Percentiles rank a stretch among this genome's conserved stretches.
These are phyloP conservation scores for Mucor racemosus DNA, from an alignment of 371 early-diverging fungal species.

Conservation along the genomic window DNA sequence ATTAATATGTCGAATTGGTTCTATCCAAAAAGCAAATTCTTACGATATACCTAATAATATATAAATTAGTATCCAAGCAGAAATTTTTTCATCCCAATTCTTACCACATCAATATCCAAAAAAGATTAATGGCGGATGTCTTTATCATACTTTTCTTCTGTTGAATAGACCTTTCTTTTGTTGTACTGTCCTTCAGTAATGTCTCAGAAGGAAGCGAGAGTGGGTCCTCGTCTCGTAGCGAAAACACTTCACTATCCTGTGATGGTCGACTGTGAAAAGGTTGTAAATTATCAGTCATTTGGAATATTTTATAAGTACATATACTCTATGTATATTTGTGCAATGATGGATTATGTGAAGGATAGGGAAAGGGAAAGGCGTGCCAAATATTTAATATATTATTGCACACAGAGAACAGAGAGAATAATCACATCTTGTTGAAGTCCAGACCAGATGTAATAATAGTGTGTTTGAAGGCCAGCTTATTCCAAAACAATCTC, in stretches of 20 bases:
- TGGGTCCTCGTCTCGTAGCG: constrained; percentile 34
- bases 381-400: no score
- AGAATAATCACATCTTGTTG: no score
- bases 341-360: not conserved
- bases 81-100: not conserved
- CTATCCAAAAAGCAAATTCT: not conserved
- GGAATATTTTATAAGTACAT: not conserved
- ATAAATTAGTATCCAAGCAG: not conserved
- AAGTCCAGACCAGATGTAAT: no score
- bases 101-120: constrained; percentile 56
- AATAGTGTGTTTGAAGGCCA: no score
- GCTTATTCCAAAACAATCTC: no score
- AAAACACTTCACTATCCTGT: constrained; percentile 27
- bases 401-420: no score
- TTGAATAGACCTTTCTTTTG: constrained; percentile 16
- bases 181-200: constrained; percentile 15
- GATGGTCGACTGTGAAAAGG: constrained; percentile 14
- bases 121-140: constrained; percentile 42
- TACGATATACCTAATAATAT: constrained; percentile 39
- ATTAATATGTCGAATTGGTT: not conserved
- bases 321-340: not conserved
- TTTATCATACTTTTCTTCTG: constrained; percentile 34
- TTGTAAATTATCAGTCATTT: constrained; percentile 3
- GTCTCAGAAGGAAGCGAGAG: constrained; percentile 29
- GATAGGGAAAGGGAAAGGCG: not conserved